Conservation (phyloP, 306 rosid species). For the Ormosia emarginata region DNA sequence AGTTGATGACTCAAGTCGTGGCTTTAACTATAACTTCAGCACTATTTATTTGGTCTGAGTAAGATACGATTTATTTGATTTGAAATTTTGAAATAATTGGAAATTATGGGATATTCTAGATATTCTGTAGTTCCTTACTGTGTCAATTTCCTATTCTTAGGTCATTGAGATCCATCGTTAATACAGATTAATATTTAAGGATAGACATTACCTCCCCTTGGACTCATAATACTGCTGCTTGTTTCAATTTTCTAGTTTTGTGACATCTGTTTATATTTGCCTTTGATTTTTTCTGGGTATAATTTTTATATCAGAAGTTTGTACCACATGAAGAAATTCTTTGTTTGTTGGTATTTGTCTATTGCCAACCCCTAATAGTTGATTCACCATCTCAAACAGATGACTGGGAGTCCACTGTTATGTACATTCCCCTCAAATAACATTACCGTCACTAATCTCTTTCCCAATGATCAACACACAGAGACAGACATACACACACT, state of each 20-base stretch:
- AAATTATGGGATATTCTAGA: neutral
- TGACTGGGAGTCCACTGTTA: neutral
- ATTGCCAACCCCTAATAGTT: neutral
- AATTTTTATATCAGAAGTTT: neutral
- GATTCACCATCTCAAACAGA: neutral
- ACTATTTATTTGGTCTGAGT: neutral
- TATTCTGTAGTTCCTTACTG: neutral
- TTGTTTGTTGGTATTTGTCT: neutral
- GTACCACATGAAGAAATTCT: neutral
- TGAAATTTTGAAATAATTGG: neutral
- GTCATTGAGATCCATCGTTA: neutral
- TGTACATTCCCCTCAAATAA: neutral
- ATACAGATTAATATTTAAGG: neutral
- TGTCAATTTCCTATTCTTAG: neutral
- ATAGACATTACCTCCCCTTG: neutral
- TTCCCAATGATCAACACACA: neutral
- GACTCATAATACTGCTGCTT: neutral
- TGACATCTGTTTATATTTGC: neutral
- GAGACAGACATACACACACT: neutral
- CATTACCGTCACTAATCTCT: neutral
- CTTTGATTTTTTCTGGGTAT: neutral
- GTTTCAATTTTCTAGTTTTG: neutral
- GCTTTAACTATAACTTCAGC: neutral
- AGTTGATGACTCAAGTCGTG: neutral
- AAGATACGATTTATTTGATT: neutral